Base-by-base conservation (phyloP, 768 basidiomycete species). In the Phylloporus scabripes region DNA sequence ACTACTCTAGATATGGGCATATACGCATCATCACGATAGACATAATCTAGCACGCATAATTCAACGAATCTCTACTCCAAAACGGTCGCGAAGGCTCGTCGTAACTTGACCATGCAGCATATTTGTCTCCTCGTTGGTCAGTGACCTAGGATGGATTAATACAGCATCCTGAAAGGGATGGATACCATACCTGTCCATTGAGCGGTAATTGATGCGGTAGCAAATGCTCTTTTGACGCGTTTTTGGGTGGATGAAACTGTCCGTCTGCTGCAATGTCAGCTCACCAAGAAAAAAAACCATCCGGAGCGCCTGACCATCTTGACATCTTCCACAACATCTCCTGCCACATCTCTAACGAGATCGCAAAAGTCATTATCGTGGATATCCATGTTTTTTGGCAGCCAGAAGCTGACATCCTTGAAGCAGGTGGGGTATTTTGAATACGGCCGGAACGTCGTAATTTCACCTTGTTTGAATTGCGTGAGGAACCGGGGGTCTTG, bases 301-400 rank as follows among this genome's bases (percentile, higher is more conserved):
- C 24, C 40, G 10, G 18, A 41, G 5, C 40, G 7, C 63, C 79
- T 60, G 23, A 89, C 96, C 73, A 84, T 74, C 64, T 85, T 79
- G 10, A 98, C 94, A 54, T 88, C 85, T 66, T 98, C 95, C 0
- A 87, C 92, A 52, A 95, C 58, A 63, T 98, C 94, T 4, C 95
- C 95, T 4, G 89, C 92, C 6, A 87, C 80, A 57, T 96, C 94
- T 45, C 96, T 76, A 12, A 99, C 89, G 36, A 94, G 75, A 61
- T 99, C 96, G 62, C 91, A 98, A 61, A 97, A 89, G 66, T 99
- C 96, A 62, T 98, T 97, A 56, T 97, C 95, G 64, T 96, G 93
- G 58, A 93, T 73, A 5, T 54, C 41, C 31, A 48, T 54, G n/a
- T 70, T 66, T 41, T 76, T 72, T 0, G 83, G 79, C 20, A 85